These are phyloP conservation scores for Aspergillus mulundensis DNA, from an alignment of 495 filamentous ascomycete genomes.

Conservation along the genomic window DNA sequence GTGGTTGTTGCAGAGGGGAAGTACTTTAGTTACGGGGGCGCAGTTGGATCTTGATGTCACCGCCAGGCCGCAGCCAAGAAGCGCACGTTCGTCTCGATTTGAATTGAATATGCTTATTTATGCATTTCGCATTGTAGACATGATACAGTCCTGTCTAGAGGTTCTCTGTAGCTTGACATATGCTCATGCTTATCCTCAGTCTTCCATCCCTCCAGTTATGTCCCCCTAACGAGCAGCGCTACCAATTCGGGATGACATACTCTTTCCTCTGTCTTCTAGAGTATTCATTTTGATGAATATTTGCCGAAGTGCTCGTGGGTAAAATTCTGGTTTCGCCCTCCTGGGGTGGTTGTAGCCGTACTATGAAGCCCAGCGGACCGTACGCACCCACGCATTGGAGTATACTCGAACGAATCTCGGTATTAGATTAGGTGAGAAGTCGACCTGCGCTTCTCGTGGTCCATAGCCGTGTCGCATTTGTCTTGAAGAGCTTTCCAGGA, in stretches of 20 bases:
- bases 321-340: background rate
- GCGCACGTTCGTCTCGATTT: background rate
- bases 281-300: background rate
- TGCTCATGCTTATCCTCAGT: background rate
- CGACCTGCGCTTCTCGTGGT: background rate
- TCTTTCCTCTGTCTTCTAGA: background rate
- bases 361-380: background rate
- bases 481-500: background rate
- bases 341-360: background rate
- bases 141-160: background rate
- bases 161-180: background rate
- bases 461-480: background rate
- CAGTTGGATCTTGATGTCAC: conserved; percentile 16
- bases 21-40: conserved; percentile 1
- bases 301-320: background rate
- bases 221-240: background rate
- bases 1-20: conserved; percentile 13
- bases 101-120: background rate
- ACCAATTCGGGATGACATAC: background rate
- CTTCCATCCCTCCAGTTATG: background rate
- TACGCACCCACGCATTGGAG: background rate
- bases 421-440: background rate
- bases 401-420: background rate
- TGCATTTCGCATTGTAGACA: background rate
- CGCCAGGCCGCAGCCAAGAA: conserved; percentile 18